phyloP scores from a whole-genome alignment of 805 yeast genomes.

The Yamadazyma insecticola region DNA sequence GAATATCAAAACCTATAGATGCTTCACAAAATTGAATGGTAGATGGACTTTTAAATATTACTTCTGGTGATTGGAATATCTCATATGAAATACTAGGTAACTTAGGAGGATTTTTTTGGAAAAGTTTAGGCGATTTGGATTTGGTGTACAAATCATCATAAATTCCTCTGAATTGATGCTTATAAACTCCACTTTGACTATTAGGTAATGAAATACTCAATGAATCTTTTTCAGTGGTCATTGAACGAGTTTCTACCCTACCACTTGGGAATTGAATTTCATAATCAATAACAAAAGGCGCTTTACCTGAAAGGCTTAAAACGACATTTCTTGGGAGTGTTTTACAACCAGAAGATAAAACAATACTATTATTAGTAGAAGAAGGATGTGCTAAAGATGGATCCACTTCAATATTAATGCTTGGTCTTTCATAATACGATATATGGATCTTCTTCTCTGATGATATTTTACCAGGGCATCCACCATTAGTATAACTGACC shows the following conservation, averaged over 20 bases:
- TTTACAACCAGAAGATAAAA: constrained; percentile 30
- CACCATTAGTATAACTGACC: constrained; percentile 33
- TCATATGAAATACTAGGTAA: constrained; percentile 24
- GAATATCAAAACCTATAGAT: constrained; percentile 18
- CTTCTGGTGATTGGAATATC: constrained; percentile 61
- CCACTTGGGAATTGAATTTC: constrained; percentile 59
- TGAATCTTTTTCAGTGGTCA: constrained; percentile 25
- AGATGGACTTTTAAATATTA: constrained; percentile 44
- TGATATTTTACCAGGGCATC: constrained; percentile 40
- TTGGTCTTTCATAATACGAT: constrained; percentile 22
- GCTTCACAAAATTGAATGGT: constrained; percentile 44
- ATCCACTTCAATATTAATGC: constrained; percentile 9
- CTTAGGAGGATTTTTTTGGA: constrained; percentile 2
- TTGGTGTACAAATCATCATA: constrained; percentile 60
- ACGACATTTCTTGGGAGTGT: constrained; percentile 20
- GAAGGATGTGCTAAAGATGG: constrained; percentile 2
- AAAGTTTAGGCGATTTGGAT: constrained; percentile 11
- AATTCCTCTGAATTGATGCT: constrained; percentile 55
- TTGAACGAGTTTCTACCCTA: constrained; percentile 26
- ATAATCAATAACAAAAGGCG: constrained; percentile 70
- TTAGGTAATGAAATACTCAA: constrained; percentile 37
- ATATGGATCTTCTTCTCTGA: constrained; percentile 16
- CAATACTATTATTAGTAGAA: constrained; percentile 11
- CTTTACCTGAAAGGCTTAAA: constrained; percentile 48
- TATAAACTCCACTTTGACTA: constrained; percentile 52